phyloP scores from a whole-genome alignment of 2,329 filamentous ascomycete genomes.

The Fusarium illudens region DNA sequence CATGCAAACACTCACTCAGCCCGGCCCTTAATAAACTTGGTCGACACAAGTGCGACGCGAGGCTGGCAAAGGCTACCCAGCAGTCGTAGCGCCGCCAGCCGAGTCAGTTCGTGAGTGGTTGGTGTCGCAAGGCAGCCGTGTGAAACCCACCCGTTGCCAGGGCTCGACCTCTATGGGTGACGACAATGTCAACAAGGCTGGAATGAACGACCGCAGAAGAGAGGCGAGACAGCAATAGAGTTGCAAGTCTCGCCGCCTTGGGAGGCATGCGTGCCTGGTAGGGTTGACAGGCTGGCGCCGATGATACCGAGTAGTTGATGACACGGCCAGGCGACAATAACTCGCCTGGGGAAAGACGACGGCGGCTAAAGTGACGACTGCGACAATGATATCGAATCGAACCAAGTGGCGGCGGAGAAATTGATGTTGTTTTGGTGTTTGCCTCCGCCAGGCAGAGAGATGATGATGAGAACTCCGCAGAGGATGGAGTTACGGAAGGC shows the following conservation, averaged over 20 bases:
- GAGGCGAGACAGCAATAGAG: constrained; percentile 23
- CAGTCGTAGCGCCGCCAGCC: constrained; percentile 25
- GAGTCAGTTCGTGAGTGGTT: constrained; percentile 16
- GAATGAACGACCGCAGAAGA: constrained; percentile 26
- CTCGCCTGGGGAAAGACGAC: constrained; percentile 1
- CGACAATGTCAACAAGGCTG: constrained; percentile 32
- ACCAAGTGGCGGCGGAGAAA: constrained; percentile 1
- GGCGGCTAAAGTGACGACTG: neutral
- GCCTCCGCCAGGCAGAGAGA: neutral
- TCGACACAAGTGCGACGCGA: constrained; percentile 35
- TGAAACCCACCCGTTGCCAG: constrained; percentile 31
- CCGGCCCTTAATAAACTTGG: constrained; percentile 29
- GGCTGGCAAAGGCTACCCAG: constrained; percentile 31
- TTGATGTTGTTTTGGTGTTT: neutral
- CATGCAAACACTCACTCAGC: constrained; percentile 31
- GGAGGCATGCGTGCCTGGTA: constrained; percentile 1
- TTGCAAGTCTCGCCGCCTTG: constrained; percentile 19
- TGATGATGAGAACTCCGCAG: constrained; percentile 20
- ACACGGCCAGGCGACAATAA: constrained; percentile 17
- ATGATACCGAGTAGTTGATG: constrained; percentile 21
- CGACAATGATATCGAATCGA: neutral
- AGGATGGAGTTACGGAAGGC: constrained; percentile 7
- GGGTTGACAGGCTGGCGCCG: constrained; percentile 10
- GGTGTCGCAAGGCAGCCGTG: constrained; percentile 24
- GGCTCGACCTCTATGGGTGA: constrained; percentile 14